Evolutionary conservation across 495 filamentous ascomycete species (phyloP), one percentile per base, ranked within the genome.

Genomic region (Xylaria cubensis): DNA sequence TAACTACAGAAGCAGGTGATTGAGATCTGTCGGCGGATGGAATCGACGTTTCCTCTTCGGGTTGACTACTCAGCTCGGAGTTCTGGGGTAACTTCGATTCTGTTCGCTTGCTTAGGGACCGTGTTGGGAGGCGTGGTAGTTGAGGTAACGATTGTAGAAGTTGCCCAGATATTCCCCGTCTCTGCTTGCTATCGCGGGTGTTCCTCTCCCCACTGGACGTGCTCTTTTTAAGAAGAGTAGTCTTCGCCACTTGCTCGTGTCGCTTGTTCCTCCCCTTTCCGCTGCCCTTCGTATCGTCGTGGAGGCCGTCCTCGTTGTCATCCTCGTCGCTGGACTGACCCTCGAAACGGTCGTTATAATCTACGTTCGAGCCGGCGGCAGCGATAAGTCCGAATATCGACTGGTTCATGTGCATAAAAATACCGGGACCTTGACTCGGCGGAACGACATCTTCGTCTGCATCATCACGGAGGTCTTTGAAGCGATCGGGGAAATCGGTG

Each of bases 311-410:
- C 9, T 82, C 81, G 10, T 89, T 91, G 19, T 87, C 90, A 44
- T 93, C 91, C 68, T 94, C 94, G 71, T 95, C 95, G 69, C 93
- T 95, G 42, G 89, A 92, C 51, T 89, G 88, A 39, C 90, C 91
- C 73, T 96, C 92, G 78, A 97, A 96, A 44, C 92, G 88, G 65
- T 91, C 87, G 78, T 91, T 89, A 78, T 95, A 93, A 78, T 95
- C 91, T 26, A 90, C 90, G 61, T 88, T 88, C 66, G 92, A 93
- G 7, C 93, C 94, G 50, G 94, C 94, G n/a, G 93, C 92, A 19
- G 95, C 93, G 72, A 99, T 95, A 82, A 99, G 87, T 65, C 94
- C 94, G 81, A 98, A 97, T 64, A 99, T 88, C 63, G 93, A 95
- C 82, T 98, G 95, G 81, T 98, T 95, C 92, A 97, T 93, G 74